Evolutionary conservation across 257 asterid species (phyloP).

Genomic region (Vinca minor): DNA sequence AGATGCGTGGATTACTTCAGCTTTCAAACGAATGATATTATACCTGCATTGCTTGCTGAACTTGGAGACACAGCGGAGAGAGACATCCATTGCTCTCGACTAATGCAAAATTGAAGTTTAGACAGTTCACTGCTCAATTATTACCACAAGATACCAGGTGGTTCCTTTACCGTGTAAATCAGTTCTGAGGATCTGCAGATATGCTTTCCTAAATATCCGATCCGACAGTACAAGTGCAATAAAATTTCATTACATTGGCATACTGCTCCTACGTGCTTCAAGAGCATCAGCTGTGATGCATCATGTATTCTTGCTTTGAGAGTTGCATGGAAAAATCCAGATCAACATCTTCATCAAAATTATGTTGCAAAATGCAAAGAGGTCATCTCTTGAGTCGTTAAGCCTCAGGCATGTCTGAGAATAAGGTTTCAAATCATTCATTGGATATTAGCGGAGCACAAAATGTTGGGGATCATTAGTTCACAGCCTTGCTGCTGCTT

Average conservation of each 20-base stretch:
- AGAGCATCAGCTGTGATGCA: conserved; percentile 4
- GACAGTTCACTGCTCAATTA: conserved; percentile 7
- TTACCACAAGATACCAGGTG: background rate
- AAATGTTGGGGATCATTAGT: background rate
- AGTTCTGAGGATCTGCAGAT: background rate
- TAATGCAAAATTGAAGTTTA: conserved; percentile 1
- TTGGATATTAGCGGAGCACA: background rate
- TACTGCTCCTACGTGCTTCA: conserved; percentile 2
- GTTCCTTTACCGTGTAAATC: conserved; percentile 9
- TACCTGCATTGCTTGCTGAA: too few relatives aligned
- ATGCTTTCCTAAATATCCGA: conserved; percentile 1
- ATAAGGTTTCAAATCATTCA: background rate
- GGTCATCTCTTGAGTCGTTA: background rate
- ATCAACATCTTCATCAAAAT: conserved; percentile 1
- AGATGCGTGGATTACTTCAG: conserved; percentile 95
- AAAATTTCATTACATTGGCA: background rate
- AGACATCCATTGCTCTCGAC: conserved; percentile 16
- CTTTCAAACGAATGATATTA: conserved; percentile 50
- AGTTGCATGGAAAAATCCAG: background rate
- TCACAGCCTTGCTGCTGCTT: conserved; percentile 2
- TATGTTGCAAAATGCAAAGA: background rate
- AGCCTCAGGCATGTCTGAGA: conserved; percentile 6
- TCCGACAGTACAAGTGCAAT: background rate
- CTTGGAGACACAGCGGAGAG: too few relatives aligned
- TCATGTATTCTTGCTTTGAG: background rate